phyloP scores from a whole-genome alignment of 441 rosid species.

The Sinapis alba region DNA sequence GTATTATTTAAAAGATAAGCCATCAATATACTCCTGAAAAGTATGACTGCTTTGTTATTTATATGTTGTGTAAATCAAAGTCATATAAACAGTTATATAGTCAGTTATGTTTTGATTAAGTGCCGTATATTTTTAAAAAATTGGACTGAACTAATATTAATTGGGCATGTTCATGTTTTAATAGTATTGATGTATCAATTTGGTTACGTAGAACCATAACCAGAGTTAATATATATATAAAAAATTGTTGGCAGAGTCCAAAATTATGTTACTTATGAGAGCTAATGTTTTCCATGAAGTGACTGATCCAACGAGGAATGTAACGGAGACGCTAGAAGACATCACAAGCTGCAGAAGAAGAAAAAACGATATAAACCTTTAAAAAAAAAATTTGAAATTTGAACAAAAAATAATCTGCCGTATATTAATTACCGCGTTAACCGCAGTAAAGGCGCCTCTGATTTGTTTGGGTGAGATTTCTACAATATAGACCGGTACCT shows the following conservation, averaged over 20 bases:
- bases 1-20: too few species aligned
- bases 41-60: too few species aligned
- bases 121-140: too few species aligned
- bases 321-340: conserved; percentile 45
- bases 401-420: neutral
- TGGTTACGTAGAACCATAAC: too few species aligned
- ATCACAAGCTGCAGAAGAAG: conserved; percentile 48
- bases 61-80: too few species aligned
- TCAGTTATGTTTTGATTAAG: too few species aligned
- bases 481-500: conserved; percentile 68
- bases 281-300: conserved; percentile 66
- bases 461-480: conserved; percentile 66
- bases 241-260: neutral
- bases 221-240: too few species aligned
- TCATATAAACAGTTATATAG: too few species aligned
- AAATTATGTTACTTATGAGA: conserved; percentile 41
- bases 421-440: conserved; percentile 39
- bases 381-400: neutral
- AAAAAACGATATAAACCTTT: neutral
- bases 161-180: too few species aligned
- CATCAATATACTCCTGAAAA: too few species aligned
- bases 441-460: conserved; percentile 59
- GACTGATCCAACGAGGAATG: conserved; percentile 52
- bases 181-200: too few species aligned
- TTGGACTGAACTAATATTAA: too few species aligned